A percentile compares a stretch with the other conserved stretches of the same genome.
These are phyloP conservation scores for Echinosophora koreensis DNA, from an alignment of 306 rosid genomes.

Conservation along the genomic window DNA sequence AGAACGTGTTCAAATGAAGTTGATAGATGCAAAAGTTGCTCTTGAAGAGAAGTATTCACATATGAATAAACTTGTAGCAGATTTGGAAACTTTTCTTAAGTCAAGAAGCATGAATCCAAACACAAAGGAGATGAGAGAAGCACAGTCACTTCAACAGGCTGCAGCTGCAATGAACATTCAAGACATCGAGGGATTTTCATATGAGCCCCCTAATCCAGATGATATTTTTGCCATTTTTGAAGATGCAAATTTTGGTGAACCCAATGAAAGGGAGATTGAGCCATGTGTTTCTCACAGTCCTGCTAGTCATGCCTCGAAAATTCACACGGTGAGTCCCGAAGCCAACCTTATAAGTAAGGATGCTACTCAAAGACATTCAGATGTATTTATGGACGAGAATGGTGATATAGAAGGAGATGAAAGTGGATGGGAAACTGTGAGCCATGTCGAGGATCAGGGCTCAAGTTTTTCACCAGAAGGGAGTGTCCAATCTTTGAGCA, in stretches of 20 bases:
- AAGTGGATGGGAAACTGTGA: constrained; percentile 99
- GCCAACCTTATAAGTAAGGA: constrained; percentile 52
- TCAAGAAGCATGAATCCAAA: constrained; percentile 55
- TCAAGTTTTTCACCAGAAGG: constrained; percentile 86
- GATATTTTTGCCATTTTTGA: constrained; percentile 84
- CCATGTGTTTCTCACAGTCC: constrained; percentile 76
- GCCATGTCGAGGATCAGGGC: constrained; percentile 90
- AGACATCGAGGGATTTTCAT: constrained; percentile 76
- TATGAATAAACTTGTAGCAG: constrained; percentile 89
- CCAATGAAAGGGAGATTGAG: constrained; percentile 80
- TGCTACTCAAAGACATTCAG: constrained; percentile 55
- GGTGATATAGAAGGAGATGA: constrained; percentile 90
- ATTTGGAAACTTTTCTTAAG: constrained; percentile 65
- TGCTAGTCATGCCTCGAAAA: constrained; percentile 71
- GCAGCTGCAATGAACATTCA: constrained; percentile 82
- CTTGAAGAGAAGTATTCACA: constrained; percentile 86
- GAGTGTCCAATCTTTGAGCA: constrained; percentile 67
- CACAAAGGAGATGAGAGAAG: constrained; percentile 74
- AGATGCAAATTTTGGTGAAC: constrained; percentile 71
- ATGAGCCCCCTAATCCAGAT: constrained; percentile 76
- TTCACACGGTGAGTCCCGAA: constrained; percentile 81
- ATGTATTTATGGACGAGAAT: constrained; percentile 62
- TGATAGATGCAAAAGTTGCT: constrained; percentile 95
- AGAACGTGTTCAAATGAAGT: constrained; percentile 98
- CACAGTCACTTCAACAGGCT: constrained; percentile 65